phyloP scores from a whole-genome alignment of 2,329 filamentous ascomycete genomes.

The Paraconiothyrium brasiliense region DNA sequence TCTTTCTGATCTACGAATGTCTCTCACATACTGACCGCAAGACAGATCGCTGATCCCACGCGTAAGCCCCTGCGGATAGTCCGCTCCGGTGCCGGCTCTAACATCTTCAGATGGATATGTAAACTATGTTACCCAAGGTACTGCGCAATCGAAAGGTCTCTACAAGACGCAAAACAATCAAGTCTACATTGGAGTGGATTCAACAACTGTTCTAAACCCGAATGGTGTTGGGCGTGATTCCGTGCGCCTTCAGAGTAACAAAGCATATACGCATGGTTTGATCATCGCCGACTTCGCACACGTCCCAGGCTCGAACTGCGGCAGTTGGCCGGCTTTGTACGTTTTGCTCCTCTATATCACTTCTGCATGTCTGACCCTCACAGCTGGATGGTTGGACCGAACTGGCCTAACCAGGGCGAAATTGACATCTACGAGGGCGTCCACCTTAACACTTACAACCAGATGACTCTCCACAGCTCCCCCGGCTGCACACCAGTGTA shows the following conservation, averaged over 20 bases:
- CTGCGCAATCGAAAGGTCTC: slow-evolving; percentile 46
- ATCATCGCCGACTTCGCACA: slow-evolving; percentile 53
- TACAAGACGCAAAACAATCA: slow-evolving; percentile 44
- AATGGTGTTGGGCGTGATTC: slow-evolving; percentile 48
- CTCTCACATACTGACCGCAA: slow-evolving; percentile 16
- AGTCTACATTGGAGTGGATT: slow-evolving; percentile 53
- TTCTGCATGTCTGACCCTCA: slow-evolving; percentile 15
- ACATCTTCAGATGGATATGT: slow-evolving; percentile 46
- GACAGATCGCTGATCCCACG: slow-evolving; percentile 47
- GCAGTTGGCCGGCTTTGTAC: slow-evolving; percentile 52
- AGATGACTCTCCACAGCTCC: slow-evolving; percentile 50
- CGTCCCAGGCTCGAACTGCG: slow-evolving; percentile 49
- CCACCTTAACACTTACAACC: slow-evolving; percentile 47
- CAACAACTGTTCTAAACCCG: slow-evolving; percentile 37
- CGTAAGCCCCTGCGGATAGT: slow-evolving; percentile 29
- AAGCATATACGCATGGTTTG: slow-evolving; percentile 47
- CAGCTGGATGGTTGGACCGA: slow-evolving; percentile 51
- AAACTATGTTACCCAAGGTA: slow-evolving; percentile 45
- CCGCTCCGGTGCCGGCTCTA: neutral
- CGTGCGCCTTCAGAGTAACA: slow-evolving; percentile 49
- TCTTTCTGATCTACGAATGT: neutral
- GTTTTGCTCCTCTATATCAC: slow-evolving; percentile 1
- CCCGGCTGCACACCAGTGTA: slow-evolving; percentile 42
- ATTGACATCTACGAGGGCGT: slow-evolving; percentile 50
- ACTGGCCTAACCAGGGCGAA: slow-evolving; percentile 53